Conservation (phyloP, 768 basidiomycete species). For the Suillus subalutaceus region DNA sequence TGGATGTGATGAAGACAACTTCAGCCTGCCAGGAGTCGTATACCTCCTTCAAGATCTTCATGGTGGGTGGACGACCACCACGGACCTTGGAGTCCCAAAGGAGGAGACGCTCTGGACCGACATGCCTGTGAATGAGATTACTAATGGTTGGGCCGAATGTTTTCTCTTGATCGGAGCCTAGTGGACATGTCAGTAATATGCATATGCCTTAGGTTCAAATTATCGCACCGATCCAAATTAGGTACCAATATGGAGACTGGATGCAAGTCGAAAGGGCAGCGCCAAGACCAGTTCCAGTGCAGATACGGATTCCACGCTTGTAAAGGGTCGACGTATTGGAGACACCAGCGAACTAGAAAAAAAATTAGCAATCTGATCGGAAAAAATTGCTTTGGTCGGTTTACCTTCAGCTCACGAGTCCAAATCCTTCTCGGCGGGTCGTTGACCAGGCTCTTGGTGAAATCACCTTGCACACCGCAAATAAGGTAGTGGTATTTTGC, state of each 20-base stretch:
- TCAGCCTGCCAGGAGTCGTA: slow-evolving; percentile 75
- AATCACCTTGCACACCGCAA: slow-evolving; percentile 82
- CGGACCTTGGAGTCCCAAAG: slow-evolving; percentile 80
- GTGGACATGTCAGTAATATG: slow-evolving; percentile 18
- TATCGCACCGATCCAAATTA: slow-evolving; percentile 73
- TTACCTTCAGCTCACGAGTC: slow-evolving; percentile 81
- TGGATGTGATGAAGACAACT: slow-evolving; percentile 86
- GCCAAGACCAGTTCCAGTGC: slow-evolving; percentile 82
- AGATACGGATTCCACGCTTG: slow-evolving; percentile 77
- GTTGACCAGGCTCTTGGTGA: slow-evolving; percentile 70
- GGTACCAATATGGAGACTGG: slow-evolving; percentile 76
- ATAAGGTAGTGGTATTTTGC: slow-evolving; percentile 82
- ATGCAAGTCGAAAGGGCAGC: slow-evolving; percentile 78
- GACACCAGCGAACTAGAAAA: slow-evolving; percentile 67
- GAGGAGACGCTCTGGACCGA: slow-evolving; percentile 72
- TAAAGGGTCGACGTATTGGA: slow-evolving; percentile 83
- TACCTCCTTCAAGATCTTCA: slow-evolving; percentile 73
- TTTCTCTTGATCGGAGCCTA: slow-evolving; percentile 81
- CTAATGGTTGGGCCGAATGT: slow-evolving; percentile 83
- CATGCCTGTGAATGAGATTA: slow-evolving; percentile 68
- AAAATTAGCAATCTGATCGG: slow-evolving; percentile 1
- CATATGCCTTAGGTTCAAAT: slow-evolving; percentile 6
- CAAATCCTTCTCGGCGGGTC: slow-evolving; percentile 72
- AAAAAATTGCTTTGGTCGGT: slow-evolving; percentile 9
- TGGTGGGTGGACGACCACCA: slow-evolving; percentile 75